phyloP scores from a whole-genome alignment of 257 asterid species.

The Nicotiana attenuata region DNA sequence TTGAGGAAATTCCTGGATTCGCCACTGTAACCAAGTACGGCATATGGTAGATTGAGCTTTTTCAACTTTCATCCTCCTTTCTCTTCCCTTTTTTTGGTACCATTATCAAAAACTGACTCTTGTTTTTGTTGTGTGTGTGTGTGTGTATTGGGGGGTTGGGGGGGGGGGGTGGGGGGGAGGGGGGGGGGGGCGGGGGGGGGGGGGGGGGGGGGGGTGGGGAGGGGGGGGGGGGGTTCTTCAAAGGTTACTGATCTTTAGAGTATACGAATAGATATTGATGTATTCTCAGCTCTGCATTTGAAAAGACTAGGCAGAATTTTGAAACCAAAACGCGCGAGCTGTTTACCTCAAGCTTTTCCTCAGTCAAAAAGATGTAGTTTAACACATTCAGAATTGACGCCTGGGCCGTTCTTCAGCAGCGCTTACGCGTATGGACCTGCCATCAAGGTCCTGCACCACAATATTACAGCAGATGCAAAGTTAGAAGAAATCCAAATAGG shows the following conservation, averaged over 20 bases:
- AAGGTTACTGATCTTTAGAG: not conserved
- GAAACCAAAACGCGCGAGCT: not conserved
- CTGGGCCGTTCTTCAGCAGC: conserved; percentile 49
- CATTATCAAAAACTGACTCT: not conserved
- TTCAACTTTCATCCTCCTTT: not conserved
- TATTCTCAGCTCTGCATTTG: not conserved
- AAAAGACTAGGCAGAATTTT: not conserved
- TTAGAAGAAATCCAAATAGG: too few relatives aligned
- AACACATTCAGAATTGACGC: conserved; percentile 10
- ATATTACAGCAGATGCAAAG: not conserved
- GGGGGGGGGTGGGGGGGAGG: too few relatives aligned
- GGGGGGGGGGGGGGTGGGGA: not conserved
- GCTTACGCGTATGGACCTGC: conserved; percentile 50
- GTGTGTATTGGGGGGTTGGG: too few relatives aligned
- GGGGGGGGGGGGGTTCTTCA: not conserved
- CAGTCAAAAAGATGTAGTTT: not conserved
- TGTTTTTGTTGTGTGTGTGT: not conserved
- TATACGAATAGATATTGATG: not conserved
- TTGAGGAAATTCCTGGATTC: too few relatives aligned
- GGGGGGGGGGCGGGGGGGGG: too few relatives aligned
- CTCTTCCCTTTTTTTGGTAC: not conserved
- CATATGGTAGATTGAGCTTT: not conserved
- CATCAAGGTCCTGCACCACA: conserved; percentile 49
- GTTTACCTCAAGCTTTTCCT: conserved; percentile 4
- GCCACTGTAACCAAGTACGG: too few relatives aligned